Evolutionary conservation across 2,329 filamentous ascomycete genomes (phyloP), one percentile per base, ranked within the genome.

Genomic region (Fusarium liriodendri): DNA sequence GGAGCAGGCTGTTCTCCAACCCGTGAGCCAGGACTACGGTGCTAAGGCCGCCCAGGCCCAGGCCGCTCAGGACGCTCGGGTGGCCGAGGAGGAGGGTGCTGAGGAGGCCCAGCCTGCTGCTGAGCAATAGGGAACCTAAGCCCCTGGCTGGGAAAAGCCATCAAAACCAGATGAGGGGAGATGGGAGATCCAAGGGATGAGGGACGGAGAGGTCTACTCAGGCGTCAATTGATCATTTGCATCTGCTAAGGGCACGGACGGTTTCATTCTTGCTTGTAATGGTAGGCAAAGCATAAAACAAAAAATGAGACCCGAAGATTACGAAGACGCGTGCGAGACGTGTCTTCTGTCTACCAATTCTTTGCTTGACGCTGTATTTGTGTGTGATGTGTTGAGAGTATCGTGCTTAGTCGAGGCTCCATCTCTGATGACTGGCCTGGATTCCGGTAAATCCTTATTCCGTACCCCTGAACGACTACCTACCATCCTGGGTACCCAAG

Each of bases 11-110:
- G 93, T 98, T 78, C 91, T 98, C 82, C 95, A 98, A 88, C 97
- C 97, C 84, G 93, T 96, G 87, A 96, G 93, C 88, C 95, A 98
- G 89, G 97, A 99, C 90, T 99, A 99, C 89, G 97, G 97, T 83
- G 95, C 96, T 80, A 99, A 99, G 94, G 89, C 89, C 73, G 88
- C 88, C 73, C 86, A 88, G 82, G 84, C 85, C 80, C 90, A 93
- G 84, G 91, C 91, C 71, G 92, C 90, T 82, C 90, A 90, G 80
- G 87, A 88, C 75, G 89, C 89, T 81, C 87, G 85, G 76, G 87
- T 84, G 70, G 87, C 89, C 81, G 89, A 90, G 84, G 85, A 90
- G 85, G 87, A 88, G 80, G 86, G 83, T 69, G 87, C 87, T 81
- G 89, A 89, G 79, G 87, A 89, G 84, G 87, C 86, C 76, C 85